Evolutionary conservation across 2,329 filamentous ascomycete genomes (phyloP), one percentile per base, ranked within the genome.

Genomic region (Geosmithia flava): DNA sequence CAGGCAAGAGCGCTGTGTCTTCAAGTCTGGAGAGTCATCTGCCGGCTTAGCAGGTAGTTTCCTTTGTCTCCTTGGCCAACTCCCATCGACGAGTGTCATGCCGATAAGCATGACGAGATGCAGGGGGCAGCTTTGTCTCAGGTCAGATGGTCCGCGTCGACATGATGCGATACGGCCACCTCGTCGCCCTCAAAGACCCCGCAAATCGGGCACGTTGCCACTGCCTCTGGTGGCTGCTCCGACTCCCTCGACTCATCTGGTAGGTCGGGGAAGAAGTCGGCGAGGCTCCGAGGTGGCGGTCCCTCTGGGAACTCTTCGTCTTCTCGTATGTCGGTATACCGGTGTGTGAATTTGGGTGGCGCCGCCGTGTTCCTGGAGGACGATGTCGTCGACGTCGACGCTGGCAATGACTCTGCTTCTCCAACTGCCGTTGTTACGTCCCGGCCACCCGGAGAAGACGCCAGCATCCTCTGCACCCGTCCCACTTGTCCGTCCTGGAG

Each of bases 401-500:
- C 10, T 23, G 33, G 20, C 49, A 44, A 42, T 43, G 45, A 2
- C 23, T 15, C 29, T 30, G 20, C 13, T 44, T 41, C 17, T 46
- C 16, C 16, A 44, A 10, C 43, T 41, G 47, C 47, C 45, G 47
- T 50, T 30, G 49, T 30, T 45, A 48, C 23, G 16, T 45, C 33
- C 41, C 51, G 52, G 43, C 59, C 48, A 16, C 64, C 68, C 7
- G 16, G 13, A 3, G 23, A 8, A 5, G 23, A 5, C 8, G 20
- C 42, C 16, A 30, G 17, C 62, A 87, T 72, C 43, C 72, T 68
- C 62, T 90, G 86, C 27, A 91, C 86, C 16, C 86, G 69, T 2
- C 86, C 86, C 2, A 91, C 77, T 23, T 83, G 72, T 1, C 85
- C 85, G 60, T 86, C 83, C 1, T 68, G 66, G 6, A 91, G 69